Conservation (phyloP, 352 stramenopile species). For the Pythium grandisporangium region DNA sequence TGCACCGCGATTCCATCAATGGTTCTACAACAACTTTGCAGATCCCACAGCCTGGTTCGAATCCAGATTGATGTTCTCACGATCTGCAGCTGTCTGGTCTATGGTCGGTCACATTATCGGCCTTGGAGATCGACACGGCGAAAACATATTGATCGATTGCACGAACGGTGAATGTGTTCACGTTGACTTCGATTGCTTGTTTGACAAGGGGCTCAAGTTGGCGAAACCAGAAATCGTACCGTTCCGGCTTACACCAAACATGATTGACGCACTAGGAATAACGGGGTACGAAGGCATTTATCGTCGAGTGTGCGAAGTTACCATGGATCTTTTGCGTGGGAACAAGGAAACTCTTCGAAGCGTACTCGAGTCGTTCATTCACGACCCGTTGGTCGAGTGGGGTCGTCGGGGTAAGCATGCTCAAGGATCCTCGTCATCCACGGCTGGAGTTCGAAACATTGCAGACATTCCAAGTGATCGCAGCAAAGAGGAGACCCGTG, state of each 20-base stretch:
- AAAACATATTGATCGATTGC: slow-evolving; percentile 99
- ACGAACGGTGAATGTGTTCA: slow-evolving; percentile 97
- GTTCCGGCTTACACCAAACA: slow-evolving; percentile 99
- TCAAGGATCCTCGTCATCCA: slow-evolving; percentile 24
- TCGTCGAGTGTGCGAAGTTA: slow-evolving; percentile 88
- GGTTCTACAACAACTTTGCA: slow-evolving; percentile 98
- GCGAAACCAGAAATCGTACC: slow-evolving; percentile 97
- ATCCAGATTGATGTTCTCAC: slow-evolving; percentile 79
- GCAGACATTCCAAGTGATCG: slow-evolving; percentile 53
- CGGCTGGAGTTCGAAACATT: slow-evolving; percentile 19
- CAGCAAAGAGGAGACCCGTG: slow-evolving; percentile 80
- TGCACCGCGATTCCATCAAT: slow-evolving; percentile 96
- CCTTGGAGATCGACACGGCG: slow-evolving; percentile 93
- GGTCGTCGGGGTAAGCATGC: slow-evolving; percentile 63
- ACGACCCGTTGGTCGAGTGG: slow-evolving; percentile 95
- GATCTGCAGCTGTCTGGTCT: slow-evolving; percentile 93
- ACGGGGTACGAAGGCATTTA: slow-evolving; percentile 95
- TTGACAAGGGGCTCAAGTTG: slow-evolving; percentile 98
- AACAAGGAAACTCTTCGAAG: slow-evolving; percentile 97
- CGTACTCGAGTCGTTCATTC: slow-evolving; percentile 99
- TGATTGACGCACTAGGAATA: slow-evolving; percentile 99
- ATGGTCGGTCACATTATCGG: slow-evolving; percentile 96
- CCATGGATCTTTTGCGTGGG: slow-evolving; percentile 88
- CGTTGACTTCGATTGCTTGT: slow-evolving; percentile 99
- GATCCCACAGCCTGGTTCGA: slow-evolving; percentile 98